Base-by-base conservation (phyloP, 176 grass and related monocot genomes). In the Puccinellia tenuiflora region DNA sequence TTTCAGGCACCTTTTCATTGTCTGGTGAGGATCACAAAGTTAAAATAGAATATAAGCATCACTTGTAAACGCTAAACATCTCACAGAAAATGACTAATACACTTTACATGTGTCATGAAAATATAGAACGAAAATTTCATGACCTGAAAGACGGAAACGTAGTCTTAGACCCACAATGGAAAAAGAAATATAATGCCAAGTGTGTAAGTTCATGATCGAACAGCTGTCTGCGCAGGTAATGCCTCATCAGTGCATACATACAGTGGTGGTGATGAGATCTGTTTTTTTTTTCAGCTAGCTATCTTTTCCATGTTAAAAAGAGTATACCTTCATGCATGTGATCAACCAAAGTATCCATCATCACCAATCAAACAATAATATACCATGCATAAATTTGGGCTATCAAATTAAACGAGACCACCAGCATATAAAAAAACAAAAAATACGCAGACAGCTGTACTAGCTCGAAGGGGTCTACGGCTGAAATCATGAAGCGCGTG, bases 401-500 rank as follows among this genome's bases (percentile, higher is more conserved):
- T 24, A 72, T 48, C 14, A 71, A 48, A 73, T 48, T 21, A 37
- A 83, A 37, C 60, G 15, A 63, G 28, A 63, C 2, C 55, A 73
- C 75, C n/a, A 79, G 46, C 71, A 79, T 65, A 35, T 54, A 21
- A 46, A 74, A 28, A 64, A 26, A 78, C 43, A 78, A 90, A 78
- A 90, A 83, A 79, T 74, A 52, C 75, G 24, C 40, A 75, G 55
- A 74, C 47, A 40, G 46, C 51, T 86, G 84, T 87, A 73, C 28
- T 78, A 16, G 33, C 57, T 50, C 75, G 20, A 8, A 62, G 47
- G 52, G 30, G 59, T 80, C 84, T 69, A 53, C 31, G 20, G 66
- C 60, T 68, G 75, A 87, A 86, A 90, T 90, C 59, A 87, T 90
- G 68, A 90, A 75, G 75, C 68, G 22, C 84, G 52, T 79, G 88